Evolutionary conservation across 148 eudicot species (phyloP).

Genomic region (Chenopodium album): DNA sequence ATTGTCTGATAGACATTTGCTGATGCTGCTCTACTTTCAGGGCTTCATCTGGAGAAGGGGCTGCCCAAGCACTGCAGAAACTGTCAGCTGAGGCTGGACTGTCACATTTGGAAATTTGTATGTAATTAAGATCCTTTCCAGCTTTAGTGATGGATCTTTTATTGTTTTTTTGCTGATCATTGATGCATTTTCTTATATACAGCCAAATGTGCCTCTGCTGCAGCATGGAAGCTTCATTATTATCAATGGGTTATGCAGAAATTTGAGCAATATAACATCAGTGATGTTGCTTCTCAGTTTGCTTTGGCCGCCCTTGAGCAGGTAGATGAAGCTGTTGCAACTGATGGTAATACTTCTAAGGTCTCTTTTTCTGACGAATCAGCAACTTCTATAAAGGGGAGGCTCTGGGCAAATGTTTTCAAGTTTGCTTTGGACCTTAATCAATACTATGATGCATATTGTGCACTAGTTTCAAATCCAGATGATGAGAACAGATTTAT

Average conservation of each 20-base stretch:
- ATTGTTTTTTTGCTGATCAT: neutral
- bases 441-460: constrained; percentile 83
- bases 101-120: constrained; percentile 55
- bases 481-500: constrained; percentile 92
- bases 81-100: constrained; percentile 72
- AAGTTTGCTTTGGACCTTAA: constrained; percentile 82
- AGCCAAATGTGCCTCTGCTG: constrained; percentile 56
- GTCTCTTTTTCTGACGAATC: constrained; percentile 48
- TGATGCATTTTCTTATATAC: constrained; percentile 24
- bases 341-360: constrained; percentile 31
- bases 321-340: constrained; percentile 74
- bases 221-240: constrained; percentile 87
- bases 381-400: constrained; percentile 61
- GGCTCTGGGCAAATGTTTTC: constrained; percentile 98
- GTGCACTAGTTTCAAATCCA: constrained; percentile 95
- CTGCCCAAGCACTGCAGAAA: constrained; percentile 61
- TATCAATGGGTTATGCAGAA: constrained; percentile 97
- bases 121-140: constrained; percentile 17
- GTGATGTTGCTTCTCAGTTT: constrained; percentile 91
- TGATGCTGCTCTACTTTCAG: constrained; percentile 35
- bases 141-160: constrained; percentile 4
- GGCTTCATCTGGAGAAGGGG: constrained; percentile 81
- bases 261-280: constrained; percentile 82
- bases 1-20: neutral
- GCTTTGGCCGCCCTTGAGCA: constrained; percentile 98